Percentiles rank a stretch among this genome's conserved stretches.
Evolutionary conservation across 208 protist species (phyloP).

Genomic region (Borovskyia barvae): DNA sequence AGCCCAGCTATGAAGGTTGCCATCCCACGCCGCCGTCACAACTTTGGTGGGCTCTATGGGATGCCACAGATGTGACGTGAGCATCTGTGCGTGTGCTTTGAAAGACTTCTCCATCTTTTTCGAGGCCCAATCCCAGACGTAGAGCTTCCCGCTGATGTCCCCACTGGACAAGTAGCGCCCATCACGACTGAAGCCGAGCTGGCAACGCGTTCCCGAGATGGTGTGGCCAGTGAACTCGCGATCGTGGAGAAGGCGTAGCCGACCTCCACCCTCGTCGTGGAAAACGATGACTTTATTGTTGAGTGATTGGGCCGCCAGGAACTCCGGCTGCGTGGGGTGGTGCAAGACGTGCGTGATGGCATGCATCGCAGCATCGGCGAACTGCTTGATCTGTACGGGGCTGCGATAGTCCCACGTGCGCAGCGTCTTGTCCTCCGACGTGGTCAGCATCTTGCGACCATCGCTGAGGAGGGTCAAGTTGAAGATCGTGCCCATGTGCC

Average conservation of each 20-base stretch:
- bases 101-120: slow-evolving; percentile 82
- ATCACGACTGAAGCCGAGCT: slow-evolving; percentile 91
- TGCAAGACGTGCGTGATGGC: slow-evolving; percentile 82
- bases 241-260: slow-evolving; percentile 79
- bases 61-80: slow-evolving; percentile 92
- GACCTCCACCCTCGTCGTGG: slow-evolving; percentile 67
- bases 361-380: slow-evolving; percentile 95
- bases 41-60: slow-evolving; percentile 89
- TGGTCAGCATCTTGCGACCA: slow-evolving; percentile 92
- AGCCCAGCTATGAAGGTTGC: slow-evolving; percentile 90
- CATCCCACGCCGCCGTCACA: slow-evolving; percentile 94
- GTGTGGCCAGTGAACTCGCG: slow-evolving; percentile 93
- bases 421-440: slow-evolving; percentile 95
- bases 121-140: slow-evolving; percentile 94
- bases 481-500: slow-evolving; percentile 96
- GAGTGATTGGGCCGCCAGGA: slow-evolving; percentile 92
- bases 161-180: slow-evolving; percentile 90
- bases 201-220: slow-evolving; percentile 93
- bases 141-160: slow-evolving; percentile 90
- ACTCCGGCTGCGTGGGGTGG: slow-evolving; percentile 90
- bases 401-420: slow-evolving; percentile 97
- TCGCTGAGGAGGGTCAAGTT: slow-evolving; percentile 93
- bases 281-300: slow-evolving; percentile 96
- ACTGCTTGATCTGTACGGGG: slow-evolving; percentile 96
- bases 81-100: slow-evolving; percentile 84